These are phyloP conservation scores for Acrocalymma vagum DNA, from an alignment of 2,329 filamentous ascomycete species.

Conservation along the genomic window DNA sequence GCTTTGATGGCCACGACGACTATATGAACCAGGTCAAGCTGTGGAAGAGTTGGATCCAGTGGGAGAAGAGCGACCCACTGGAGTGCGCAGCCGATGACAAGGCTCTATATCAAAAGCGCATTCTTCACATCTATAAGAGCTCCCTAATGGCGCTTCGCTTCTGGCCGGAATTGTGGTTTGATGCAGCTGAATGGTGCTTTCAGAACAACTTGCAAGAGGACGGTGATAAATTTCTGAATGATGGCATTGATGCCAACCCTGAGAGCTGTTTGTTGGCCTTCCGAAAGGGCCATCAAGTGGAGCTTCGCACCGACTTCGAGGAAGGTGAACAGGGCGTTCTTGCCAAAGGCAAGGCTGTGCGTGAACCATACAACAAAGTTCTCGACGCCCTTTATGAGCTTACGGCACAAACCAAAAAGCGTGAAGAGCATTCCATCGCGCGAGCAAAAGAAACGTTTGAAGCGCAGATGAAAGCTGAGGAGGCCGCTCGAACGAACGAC, in stretches of 20 bases:
- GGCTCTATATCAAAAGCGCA: constrained; percentile 76
- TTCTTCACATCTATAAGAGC: constrained; percentile 92
- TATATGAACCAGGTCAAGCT: constrained; percentile 84
- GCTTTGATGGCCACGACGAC: constrained; percentile 86
- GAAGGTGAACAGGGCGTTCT: constrained; percentile 75
- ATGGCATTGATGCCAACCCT: constrained; percentile 88
- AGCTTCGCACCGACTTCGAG: constrained; percentile 77
- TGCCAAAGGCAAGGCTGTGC: constrained; percentile 74
- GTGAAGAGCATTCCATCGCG: constrained; percentile 69
- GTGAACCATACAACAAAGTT: constrained; percentile 83
- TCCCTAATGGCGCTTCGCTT: constrained; percentile 92
- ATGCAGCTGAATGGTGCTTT: constrained; percentile 92
- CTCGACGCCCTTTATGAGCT: constrained; percentile 89
- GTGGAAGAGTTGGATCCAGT: constrained; percentile 94
- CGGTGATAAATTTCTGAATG: constrained; percentile 79
- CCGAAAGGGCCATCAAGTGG: constrained; percentile 87
- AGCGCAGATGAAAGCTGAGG: constrained; percentile 53
- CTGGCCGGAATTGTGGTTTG: constrained; percentile 95
- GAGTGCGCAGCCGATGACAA: constrained; percentile 85
- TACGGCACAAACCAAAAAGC: constrained; percentile 73
- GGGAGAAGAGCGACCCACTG: constrained; percentile 93
- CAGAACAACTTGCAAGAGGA: constrained; percentile 75
- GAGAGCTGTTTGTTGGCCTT: constrained; percentile 92
- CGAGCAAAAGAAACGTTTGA: constrained; percentile 64
- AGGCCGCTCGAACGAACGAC: constrained; percentile 47